Conservation (phyloP, 345 rosid genomes). For the Citrus glauca region DNA sequence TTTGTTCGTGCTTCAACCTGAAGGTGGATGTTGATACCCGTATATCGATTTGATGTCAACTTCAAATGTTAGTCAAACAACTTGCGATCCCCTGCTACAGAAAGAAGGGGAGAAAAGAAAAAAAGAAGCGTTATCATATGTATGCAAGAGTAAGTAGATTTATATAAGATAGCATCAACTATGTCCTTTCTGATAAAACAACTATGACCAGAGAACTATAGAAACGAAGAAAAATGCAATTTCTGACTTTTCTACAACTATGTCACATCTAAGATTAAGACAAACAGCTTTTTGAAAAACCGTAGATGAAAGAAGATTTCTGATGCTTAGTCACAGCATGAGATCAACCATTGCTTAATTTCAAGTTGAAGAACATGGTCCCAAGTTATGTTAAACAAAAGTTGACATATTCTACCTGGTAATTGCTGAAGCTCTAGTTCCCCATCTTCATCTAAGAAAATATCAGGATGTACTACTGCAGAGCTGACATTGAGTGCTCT, state of each 20-base stretch:
- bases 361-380: neutral
- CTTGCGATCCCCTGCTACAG: slow-evolving; percentile 19
- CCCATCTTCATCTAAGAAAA: slow-evolving; percentile 37
- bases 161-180: neutral
- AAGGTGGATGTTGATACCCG: neutral
- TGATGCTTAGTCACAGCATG: neutral
- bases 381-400: neutral
- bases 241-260: neutral
- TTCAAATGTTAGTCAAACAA: neutral
- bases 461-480: slow-evolving; percentile 75
- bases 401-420: slow-evolving; percentile 19
- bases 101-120: neutral
- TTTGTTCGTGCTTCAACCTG: neutral
- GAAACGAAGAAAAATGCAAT: neutral
- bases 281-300: neutral
- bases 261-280: neutral
- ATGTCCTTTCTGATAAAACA: neutral
- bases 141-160: neutral
- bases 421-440: slow-evolving; percentile 16
- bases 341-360: neutral
- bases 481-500: slow-evolving; percentile 66
- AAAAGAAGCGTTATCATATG: neutral
- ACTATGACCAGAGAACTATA: neutral
- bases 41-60: neutral
- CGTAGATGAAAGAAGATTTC: neutral